A percentile compares a stretch with the other conserved stretches of the same genome.
phyloP scores from a whole-genome alignment of 805 yeast species.

The Ascoidea rubescens region DNA sequence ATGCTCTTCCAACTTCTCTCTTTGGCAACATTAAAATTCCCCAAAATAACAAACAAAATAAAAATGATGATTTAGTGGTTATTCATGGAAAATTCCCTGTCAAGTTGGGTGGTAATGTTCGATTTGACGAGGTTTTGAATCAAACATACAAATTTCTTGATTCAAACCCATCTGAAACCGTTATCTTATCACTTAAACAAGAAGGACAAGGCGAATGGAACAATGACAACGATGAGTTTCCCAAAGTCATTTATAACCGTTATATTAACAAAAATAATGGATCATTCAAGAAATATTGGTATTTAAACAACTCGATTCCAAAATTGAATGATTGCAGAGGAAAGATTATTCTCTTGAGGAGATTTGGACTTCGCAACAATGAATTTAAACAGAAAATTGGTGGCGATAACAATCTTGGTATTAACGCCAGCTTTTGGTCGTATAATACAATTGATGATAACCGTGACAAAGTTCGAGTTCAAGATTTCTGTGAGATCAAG shows the following conservation, averaged over 20 bases:
- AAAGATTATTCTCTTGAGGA: conserved; percentile 48
- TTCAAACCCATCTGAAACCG: conserved; percentile 40
- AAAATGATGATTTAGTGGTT: conserved; percentile 41
- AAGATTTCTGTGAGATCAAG: conserved; percentile 60
- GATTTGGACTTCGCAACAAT: conserved; percentile 50
- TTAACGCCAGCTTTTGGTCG: conserved; percentile 54
- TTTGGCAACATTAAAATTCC: conserved; percentile 5
- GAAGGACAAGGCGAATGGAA: conserved; percentile 63
- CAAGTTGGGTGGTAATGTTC: conserved; percentile 39
- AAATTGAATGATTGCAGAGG: conserved; percentile 50
- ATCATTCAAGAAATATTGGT: conserved; percentile 37
- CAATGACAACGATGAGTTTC: conserved; percentile 48
- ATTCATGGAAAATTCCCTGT: conserved; percentile 72
- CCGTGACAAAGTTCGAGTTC: conserved; percentile 47
- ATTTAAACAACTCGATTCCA: conserved; percentile 41
- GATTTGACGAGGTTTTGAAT: conserved; percentile 34
- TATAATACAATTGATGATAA: conserved; percentile 57
- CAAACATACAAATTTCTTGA: conserved; percentile 48
- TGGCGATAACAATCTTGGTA: conserved; percentile 31
- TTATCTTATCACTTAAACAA: conserved; percentile 55
- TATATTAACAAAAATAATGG: conserved; percentile 28
- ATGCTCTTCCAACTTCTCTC: conserved; percentile 4
- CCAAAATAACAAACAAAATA: conserved; percentile 16
- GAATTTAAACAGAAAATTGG: conserved; percentile 14
- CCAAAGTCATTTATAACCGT: conserved; percentile 42